Base-by-base conservation (phyloP, 768 basidiomycete genomes). In the Collybia nuda region DNA sequence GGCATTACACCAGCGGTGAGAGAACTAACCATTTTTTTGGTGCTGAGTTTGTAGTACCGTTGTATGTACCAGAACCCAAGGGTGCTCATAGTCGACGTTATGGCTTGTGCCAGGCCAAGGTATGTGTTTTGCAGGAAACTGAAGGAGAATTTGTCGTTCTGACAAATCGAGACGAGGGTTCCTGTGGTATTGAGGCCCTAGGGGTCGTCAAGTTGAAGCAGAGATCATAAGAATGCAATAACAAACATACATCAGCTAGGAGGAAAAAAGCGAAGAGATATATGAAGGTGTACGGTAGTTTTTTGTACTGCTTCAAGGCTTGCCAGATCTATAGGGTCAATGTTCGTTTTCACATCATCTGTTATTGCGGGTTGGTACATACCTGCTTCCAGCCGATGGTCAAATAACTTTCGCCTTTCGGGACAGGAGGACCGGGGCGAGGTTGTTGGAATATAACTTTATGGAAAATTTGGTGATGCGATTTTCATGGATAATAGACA, bases 381-480 rank as follows among this genome's bases (percentile, higher is more conserved):
- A 82, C 87, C 74, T 92, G 90, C 61, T 88, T 91, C 86, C 88
- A 93, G 38, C 92, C 92, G 40, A 94, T 80, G 0, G 89, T 90
- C 22, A 92, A 53, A 59, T 93, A 93, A 51, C 67, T 78, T 55
- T 91, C 84, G 43, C 85, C 85, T 56, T 84, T 85, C 0, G 92
- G 92, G 18, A 94, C 70, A 11, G 82, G 69, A 46, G 90, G 88
- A 0, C 92, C 92, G 2, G 88, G 85, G 7, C 92, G 82, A n/a
- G 85, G 88, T 60, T 89, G 80, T 63, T 94, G 92, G 64, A 82
- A 92, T 44, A 93, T 79, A 57, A 93, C 90, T 91, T 29, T 46
- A 17, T 23, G 28, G 9, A 42, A 15, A 9, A 19, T 39, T 44
- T 26, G 43, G 9, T 32, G 9, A 24, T 23, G 36, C 11, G 4